Base-by-base conservation (phyloP, 306 rosid species). In the Urtica urens region DNA sequence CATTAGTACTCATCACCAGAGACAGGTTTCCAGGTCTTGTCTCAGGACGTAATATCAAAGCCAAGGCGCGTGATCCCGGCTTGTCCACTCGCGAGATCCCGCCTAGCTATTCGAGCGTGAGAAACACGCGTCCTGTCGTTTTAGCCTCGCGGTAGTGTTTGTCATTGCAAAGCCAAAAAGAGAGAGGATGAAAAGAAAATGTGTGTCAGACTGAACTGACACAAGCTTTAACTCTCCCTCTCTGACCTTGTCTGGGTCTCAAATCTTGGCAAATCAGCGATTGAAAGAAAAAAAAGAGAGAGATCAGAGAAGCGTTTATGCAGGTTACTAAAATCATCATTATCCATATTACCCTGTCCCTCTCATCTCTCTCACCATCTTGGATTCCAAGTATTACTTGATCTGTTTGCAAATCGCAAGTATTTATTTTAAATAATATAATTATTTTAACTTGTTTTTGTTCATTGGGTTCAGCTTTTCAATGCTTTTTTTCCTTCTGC, bases 161-260 rank as follows among this genome's bases (percentile, higher is more conserved):
- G n/a, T n/a, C n/a, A n/a, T n/a, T n/a, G n/a, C n/a, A n/a, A n/a
- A n/a, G n/a, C 14, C 8, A 53, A 53, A 47, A 23, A 25, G 46
- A 34, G 63, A 45, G 55, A 53, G 14, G 20, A 22, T 20, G 57
- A 20, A 42, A 39, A 31, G 39, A 60, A 74, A 57, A 59, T 51
- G 40, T 19, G 45, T 67, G 78, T 70, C 83, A 80, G 78, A 58
- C 14, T 15, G 16, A 2, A 45, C 87, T 72, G 83, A 43, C 78
- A 55, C 56, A 5, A 25, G 1, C 16, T 71, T 64, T 70, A 64
- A 64, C 64, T 52, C 44, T 50, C 60, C 44, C 54, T 53, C 35
- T 65, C 33, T 21, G 24, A 21, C 14, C 26, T 23, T 49, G n/a
- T 41, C 47, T 41, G 18, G 4, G 6, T 28, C 33, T 28, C 51